Evolutionary conservation across 2,329 filamentous ascomycete genomes (phyloP), one percentile per base, ranked within the genome.

Genomic region (Aurifilum marmelostoma): DNA sequence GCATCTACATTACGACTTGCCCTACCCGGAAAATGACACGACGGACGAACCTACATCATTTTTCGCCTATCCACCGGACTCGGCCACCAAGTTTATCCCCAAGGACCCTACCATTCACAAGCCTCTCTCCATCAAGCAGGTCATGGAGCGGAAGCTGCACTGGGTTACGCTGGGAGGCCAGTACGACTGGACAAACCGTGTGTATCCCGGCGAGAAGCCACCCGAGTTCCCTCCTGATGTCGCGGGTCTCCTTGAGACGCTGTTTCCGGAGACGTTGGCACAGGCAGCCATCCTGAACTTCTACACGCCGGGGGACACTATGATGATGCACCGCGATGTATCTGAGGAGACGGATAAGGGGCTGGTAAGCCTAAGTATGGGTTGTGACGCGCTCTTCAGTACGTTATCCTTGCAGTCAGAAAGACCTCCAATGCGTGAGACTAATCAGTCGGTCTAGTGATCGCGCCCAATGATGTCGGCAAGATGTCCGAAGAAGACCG

Each of bases 91-190:
- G 52, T 88, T 91, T 74, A 77, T 72, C 34, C 93, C 95, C 8
- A 91, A 92, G 67, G 89, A 97, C 74, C 83, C 91, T 0, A 72
- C 78, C 0, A 80, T 94, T n/a, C 94, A 97, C 80, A 92, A 90
- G 71, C 85, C 92, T 2, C 82, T 97, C 12, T 85, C 87, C 2
- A 83, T 92, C 66, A 83, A 87, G 63, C 89, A 90, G 75, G 88
- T 95, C 39, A 83, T 98, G 58, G 87, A 90, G 68, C 91, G 90
- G 72, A 94, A 92, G 71, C 86, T 98, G 32, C 93, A 95, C 73
- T 99, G 96, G 96, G 88, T 97, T 56, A 98, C 95, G 0, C 87
- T 99, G 2, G 96, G 96, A 63, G 95, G 94, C 0, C 96, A 98
- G 78, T 98, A 98, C 79, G 92, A 98, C 81, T 98, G 95, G 96